Conservation (phyloP, 176 grass and related monocot genomes). For the Musa beccarii region DNA sequence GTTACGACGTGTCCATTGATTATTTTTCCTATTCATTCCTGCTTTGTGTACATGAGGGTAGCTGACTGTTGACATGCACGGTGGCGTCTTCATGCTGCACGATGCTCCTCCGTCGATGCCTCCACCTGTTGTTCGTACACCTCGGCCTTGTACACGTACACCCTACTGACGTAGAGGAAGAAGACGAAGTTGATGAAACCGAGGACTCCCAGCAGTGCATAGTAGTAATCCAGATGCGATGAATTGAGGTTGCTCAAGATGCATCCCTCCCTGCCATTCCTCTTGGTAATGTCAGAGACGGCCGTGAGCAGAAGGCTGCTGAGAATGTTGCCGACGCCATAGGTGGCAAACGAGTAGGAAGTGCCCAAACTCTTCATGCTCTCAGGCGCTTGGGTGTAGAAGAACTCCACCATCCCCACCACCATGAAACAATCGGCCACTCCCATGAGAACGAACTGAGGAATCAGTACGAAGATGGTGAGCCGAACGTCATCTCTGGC, state of each 20-base stretch:
- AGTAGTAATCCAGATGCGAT: constrained; percentile 18
- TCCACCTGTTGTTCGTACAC: not conserved
- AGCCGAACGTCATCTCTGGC: not conserved
- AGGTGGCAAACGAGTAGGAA: not conserved
- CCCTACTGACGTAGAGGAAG: not conserved
- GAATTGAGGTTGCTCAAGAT: constrained; percentile 6
- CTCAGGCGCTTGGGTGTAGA: constrained; percentile 7
- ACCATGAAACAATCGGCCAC: not conserved
- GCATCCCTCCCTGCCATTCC: not conserved
- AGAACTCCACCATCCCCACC: constrained; percentile 10
- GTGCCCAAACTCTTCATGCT: constrained; percentile 14
- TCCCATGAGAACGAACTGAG: constrained; percentile 10
- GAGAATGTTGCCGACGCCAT: constrained; percentile 1
- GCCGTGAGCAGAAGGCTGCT: not conserved
- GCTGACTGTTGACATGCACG: too few species aligned
- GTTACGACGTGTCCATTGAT: too few species aligned
- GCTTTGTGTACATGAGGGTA: too few species aligned
- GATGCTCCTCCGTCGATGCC: too few species aligned
- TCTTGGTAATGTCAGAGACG: not conserved
- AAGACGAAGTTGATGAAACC: not conserved
- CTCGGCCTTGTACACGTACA: not conserved
- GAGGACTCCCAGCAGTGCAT: not conserved
- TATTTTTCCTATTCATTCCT: too few species aligned
- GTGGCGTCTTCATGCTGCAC: too few species aligned
- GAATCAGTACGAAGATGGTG: constrained; percentile 2